A percentile compares a stretch with the other conserved stretches of the same genome.
Conservation (phyloP, 2,329 filamentous ascomycete genomes). For the Penicillium occitanis region DNA sequence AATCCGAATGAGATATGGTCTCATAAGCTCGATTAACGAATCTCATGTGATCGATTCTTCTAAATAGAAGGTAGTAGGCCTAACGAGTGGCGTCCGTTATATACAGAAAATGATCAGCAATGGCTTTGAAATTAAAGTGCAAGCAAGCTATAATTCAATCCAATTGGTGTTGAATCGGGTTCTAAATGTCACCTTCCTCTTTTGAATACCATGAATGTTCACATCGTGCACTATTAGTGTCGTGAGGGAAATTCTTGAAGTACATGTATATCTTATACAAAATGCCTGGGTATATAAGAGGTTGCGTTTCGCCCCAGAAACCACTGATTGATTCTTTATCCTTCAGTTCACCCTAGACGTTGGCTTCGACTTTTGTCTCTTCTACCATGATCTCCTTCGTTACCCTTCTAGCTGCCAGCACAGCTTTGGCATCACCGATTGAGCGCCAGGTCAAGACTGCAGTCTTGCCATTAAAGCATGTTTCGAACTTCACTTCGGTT, state of each 20-base stretch:
- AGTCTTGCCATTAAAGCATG: constrained; percentile 11
- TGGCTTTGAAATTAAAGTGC: neutral
- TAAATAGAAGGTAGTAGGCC: constrained; percentile 12
- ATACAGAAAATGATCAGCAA: neutral
- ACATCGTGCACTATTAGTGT: neutral
- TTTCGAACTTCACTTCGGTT: constrained; percentile 9
- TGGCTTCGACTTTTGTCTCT: neutral
- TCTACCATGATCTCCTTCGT: constrained; percentile 7
- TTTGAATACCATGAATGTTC: neutral
- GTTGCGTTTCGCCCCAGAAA: neutral
- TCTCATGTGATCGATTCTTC: constrained; percentile 5
- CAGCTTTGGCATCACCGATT: constrained; percentile 5
- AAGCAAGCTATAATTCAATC: neutral
- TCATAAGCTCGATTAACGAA: neutral
- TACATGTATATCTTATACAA: too few species aligned
- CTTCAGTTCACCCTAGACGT: constrained; percentile 3
- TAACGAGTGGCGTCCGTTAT: neutral
- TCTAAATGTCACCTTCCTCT: constrained; percentile 14
- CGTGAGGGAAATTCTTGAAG: neutral
- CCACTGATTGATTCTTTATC: neutral
- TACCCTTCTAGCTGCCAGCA: constrained; percentile 12
- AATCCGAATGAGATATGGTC: constrained; percentile 2
- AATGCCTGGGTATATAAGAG: constrained; percentile 1
- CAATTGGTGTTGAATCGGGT: neutral
- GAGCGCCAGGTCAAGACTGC: constrained; percentile 1